phyloP scores from a whole-genome alignment of 106 monocot genomes.

The Agapanthus africanus region DNA sequence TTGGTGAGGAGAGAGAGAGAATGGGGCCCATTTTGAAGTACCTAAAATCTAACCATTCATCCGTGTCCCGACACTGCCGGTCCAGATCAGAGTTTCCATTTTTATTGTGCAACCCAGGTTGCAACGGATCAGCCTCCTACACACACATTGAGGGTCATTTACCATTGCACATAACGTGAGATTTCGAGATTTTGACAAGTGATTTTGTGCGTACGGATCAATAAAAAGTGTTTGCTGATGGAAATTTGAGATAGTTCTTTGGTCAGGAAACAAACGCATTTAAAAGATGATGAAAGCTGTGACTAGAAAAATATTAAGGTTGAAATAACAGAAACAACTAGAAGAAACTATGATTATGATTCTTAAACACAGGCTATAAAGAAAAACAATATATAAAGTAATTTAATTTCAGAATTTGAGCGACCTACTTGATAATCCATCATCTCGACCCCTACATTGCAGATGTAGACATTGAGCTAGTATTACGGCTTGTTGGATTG shows the following conservation, averaged over 20 bases:
- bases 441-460: conserved; percentile 64
- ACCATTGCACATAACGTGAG: too few relatives aligned
- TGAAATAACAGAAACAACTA: neutral
- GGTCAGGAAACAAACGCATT: neutral
- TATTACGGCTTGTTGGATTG: conserved; percentile 74
- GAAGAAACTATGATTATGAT: neutral
- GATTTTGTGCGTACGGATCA: neutral
- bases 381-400: neutral
- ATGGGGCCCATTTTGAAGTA: too few relatives aligned
- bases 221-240: neutral
- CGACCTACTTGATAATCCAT: conserved; percentile 86
- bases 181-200: too few relatives aligned
- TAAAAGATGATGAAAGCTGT: neutral
- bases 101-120: too few relatives aligned
- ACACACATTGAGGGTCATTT: too few relatives aligned
- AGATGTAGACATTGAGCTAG: conserved; percentile 73
- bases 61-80: too few relatives aligned
- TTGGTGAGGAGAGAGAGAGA: too few relatives aligned
- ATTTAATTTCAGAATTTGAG: neutral
- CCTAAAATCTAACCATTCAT: too few relatives aligned
- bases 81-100: too few relatives aligned
- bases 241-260: neutral
- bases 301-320: neutral
- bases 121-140: too few relatives aligned
- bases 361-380: neutral